These are phyloP conservation scores for Aspergillus cristatus DNA, from an alignment of 495 filamentous ascomycete genomes.

Conservation along the genomic window DNA sequence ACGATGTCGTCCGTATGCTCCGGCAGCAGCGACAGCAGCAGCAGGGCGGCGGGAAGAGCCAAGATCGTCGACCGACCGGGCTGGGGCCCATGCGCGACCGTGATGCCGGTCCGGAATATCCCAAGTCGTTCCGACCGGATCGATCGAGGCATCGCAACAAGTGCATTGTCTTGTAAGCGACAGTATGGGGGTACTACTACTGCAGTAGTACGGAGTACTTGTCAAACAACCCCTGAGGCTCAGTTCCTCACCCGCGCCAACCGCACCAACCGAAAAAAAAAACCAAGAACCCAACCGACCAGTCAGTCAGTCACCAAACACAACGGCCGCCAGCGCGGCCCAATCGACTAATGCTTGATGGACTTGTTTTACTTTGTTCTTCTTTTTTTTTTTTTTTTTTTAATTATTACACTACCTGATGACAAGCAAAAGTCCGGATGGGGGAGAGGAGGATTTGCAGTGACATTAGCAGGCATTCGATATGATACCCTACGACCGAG, in stretches of 20 bases:
- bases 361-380: conserved; percentile 10
- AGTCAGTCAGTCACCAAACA: no score
- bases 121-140: conserved; percentile 34
- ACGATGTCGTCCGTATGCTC: conserved; percentile 88
- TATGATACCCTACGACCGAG: conserved; percentile 44
- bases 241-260: no score
- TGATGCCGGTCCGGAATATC: conserved; percentile 33
- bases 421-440: no score
- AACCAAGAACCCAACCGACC: no score
- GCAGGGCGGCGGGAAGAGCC: conserved; percentile 25
- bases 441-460: conserved; percentile 17
- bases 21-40: conserved; percentile 65
- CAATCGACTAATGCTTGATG: conserved; percentile 13
- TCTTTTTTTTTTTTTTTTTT: conserved; percentile 5
- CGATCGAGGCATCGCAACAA: conserved; percentile 31
- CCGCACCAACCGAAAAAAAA: no score
- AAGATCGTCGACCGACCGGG: conserved; percentile 33
- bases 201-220: no score
- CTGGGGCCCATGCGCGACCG: conserved; percentile 31
- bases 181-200: no score
- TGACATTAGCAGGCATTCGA: conserved; percentile 42
- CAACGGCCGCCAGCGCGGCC: no score
- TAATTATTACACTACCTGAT: no score
- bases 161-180: conserved; percentile 34
- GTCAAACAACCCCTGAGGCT: no score